A percentile compares a stretch with the other conserved stretches of the same genome.
These are phyloP conservation scores for Mycena venus DNA, from an alignment of 768 basidiomycete genomes.

Conservation along the genomic window DNA sequence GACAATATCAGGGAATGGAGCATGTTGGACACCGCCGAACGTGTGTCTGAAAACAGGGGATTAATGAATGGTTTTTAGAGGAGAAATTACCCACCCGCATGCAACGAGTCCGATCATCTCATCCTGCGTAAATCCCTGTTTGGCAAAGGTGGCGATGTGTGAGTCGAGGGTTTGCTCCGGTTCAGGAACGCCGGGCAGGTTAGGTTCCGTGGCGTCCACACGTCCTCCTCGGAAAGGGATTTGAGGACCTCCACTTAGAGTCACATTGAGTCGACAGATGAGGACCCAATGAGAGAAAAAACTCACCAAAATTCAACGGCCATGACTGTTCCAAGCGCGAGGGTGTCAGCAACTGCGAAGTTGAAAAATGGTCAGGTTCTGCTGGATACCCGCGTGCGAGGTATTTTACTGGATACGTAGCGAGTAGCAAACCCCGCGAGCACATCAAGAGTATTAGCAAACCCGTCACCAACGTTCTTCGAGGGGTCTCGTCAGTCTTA, in stretches of 20 bases:
- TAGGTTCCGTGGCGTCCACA: background rate
- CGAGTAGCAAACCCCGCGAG: background rate
- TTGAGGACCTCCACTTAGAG: background rate
- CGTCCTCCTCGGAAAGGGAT: background rate
- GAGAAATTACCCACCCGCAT: background rate
- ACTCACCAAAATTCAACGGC: conserved; percentile 12
- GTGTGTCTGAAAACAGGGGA: background rate
- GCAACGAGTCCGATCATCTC: background rate
- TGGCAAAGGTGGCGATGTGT: background rate
- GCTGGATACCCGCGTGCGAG: background rate
- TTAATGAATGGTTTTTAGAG: background rate
- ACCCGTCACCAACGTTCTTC: background rate
- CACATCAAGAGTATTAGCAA: background rate
- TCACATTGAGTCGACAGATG: background rate
- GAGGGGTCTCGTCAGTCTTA: background rate
- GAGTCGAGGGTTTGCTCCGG: background rate
- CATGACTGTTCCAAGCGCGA: conserved; percentile 14
- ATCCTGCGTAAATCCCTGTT: background rate
- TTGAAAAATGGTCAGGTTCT: background rate
- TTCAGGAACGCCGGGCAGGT: background rate
- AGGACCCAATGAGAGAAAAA: background rate
- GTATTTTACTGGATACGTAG: background rate
- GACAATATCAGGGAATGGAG: background rate
- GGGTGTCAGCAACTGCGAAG: conserved; percentile 4
- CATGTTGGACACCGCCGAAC: background rate